Evolutionary conservation across 2,329 filamentous ascomycete genomes (phyloP).

Genomic region (Elsinoe fawcettii): DNA sequence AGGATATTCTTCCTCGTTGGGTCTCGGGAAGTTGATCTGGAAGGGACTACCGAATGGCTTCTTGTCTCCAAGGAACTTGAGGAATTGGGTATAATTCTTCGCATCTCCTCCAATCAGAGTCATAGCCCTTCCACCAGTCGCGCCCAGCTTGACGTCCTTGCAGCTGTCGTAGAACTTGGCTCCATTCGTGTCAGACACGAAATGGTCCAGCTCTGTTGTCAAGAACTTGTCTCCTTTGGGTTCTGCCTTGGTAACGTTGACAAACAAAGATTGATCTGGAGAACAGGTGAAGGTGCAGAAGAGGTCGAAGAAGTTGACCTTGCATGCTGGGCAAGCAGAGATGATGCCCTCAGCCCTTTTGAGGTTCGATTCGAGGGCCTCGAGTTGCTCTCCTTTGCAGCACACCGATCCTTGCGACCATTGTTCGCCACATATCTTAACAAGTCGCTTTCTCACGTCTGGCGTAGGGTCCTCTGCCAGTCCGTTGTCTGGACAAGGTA

Average conservation of each 20-base stretch:
- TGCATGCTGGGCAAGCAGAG: conserved; percentile 90
- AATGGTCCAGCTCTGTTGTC: conserved; percentile 85
- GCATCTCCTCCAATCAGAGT: conserved; percentile 92
- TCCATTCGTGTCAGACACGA: conserved; percentile 77
- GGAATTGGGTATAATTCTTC: conserved; percentile 75
- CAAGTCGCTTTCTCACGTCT: conserved; percentile 65
- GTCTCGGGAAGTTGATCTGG: conserved; percentile 85
- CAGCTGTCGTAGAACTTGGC: conserved; percentile 91
- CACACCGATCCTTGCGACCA: conserved; percentile 82
- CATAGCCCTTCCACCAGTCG: conserved; percentile 88
- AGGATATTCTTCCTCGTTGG: conserved; percentile 50
- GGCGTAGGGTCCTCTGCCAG: conserved; percentile 66
- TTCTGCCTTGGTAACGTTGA: conserved; percentile 73
- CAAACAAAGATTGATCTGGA: conserved; percentile 87
- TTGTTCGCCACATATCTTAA: conserved; percentile 76
- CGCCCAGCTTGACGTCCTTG: conserved; percentile 97
- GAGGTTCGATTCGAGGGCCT: conserved; percentile 73
- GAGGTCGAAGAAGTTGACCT: conserved; percentile 95
- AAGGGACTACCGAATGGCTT: conserved; percentile 89
- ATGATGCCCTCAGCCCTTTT: conserved; percentile 83
- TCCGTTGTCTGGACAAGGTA: conserved; percentile 90
- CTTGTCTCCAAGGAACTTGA: conserved; percentile 90
- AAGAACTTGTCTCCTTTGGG: conserved; percentile 53
- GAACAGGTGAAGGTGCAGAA: conserved; percentile 99
- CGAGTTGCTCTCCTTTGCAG: conserved; percentile 73